Evolutionary conservation across 495 filamentous ascomycete genomes (phyloP).

Genomic region (Penicillium bovifimosum): DNA sequence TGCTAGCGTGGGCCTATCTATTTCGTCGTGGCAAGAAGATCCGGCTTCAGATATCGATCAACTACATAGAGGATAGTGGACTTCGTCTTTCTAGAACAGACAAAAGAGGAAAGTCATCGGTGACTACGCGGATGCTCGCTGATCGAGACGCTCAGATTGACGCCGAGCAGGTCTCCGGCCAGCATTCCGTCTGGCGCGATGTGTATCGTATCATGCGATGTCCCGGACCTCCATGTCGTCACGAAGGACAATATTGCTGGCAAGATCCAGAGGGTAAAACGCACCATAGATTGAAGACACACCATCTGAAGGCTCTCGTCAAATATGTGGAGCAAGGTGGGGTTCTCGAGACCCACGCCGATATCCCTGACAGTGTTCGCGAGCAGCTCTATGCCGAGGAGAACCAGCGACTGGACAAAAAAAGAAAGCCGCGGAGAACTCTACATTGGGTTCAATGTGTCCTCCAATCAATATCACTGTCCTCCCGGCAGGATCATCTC

Average conservation of each 20-base stretch:
- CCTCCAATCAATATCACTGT: background rate
- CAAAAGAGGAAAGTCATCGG: constrained; percentile 17
- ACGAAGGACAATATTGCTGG: constrained; percentile 19
- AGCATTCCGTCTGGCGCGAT: constrained; percentile 10
- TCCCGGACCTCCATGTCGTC: constrained; percentile 18
- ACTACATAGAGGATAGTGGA: constrained; percentile 14
- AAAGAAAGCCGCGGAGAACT: background rate
- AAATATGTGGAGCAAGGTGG: constrained; percentile 2
- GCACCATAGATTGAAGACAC: constrained; percentile 1
- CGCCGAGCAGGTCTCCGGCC: constrained; percentile 10
- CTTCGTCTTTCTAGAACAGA: constrained; percentile 10
- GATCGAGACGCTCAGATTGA: constrained; percentile 15
- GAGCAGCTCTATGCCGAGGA: constrained; percentile 4
- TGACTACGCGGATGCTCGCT: constrained; percentile 14
- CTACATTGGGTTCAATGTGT: background rate
- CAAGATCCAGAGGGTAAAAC: constrained; percentile 16
- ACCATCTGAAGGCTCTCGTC: background rate
- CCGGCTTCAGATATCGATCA: constrained; percentile 13
- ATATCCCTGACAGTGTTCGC: background rate
- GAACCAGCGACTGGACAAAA: background rate
- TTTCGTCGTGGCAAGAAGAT: constrained; percentile 11
- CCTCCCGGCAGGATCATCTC: background rate
- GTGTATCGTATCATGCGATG: constrained; percentile 16
- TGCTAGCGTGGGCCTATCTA: constrained; percentile 7
- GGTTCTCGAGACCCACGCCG: background rate